Evolutionary conservation across 163 green algal genomes (phyloP).

Genomic region (Scenedesmus sp.): DNA sequence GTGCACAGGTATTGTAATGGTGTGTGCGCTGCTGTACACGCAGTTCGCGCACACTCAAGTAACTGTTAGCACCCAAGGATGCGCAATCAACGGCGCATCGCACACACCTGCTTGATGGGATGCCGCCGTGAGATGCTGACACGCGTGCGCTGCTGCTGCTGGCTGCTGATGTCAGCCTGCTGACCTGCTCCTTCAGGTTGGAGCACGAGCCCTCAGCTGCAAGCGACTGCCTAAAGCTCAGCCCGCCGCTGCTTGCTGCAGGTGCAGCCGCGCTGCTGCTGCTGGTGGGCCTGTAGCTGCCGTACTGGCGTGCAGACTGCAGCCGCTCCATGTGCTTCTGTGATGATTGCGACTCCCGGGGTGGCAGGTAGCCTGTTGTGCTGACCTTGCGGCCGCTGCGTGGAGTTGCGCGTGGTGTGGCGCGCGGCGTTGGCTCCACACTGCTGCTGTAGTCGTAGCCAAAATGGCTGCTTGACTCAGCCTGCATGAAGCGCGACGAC

Average conservation of each 20-base stretch:
- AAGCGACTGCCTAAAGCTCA: conserved; percentile 9
- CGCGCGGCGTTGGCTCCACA: conserved; percentile 26
- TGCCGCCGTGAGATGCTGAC: background rate
- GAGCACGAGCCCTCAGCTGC: background rate
- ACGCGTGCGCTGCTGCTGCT: background rate
- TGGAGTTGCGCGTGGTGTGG: conserved; percentile 35
- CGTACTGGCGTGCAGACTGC: conserved; percentile 29
- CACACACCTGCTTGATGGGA: conserved; percentile 15
- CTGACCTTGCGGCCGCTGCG: conserved; percentile 25
- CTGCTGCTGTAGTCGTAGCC: conserved; percentile 11
- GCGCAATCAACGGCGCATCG: no score
- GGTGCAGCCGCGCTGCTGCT: background rate
- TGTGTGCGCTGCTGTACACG: background rate
- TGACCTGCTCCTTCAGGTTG: conserved; percentile 21
- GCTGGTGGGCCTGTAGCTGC: background rate
- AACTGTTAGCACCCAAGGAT: background rate
- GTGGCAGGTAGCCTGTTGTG: conserved; percentile 3
- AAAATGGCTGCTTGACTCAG: background rate
- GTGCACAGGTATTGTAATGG: no score
- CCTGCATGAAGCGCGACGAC: background rate
- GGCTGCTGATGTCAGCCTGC: background rate
- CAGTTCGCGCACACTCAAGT: background rate
- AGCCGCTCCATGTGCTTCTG: conserved; percentile 42
- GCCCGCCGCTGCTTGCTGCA: background rate
- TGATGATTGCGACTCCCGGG: background rate